These are phyloP conservation scores for Xenosphaeropsis pyriputrescens DNA, from an alignment of 2,329 filamentous ascomycete species.

Conservation along the genomic window DNA sequence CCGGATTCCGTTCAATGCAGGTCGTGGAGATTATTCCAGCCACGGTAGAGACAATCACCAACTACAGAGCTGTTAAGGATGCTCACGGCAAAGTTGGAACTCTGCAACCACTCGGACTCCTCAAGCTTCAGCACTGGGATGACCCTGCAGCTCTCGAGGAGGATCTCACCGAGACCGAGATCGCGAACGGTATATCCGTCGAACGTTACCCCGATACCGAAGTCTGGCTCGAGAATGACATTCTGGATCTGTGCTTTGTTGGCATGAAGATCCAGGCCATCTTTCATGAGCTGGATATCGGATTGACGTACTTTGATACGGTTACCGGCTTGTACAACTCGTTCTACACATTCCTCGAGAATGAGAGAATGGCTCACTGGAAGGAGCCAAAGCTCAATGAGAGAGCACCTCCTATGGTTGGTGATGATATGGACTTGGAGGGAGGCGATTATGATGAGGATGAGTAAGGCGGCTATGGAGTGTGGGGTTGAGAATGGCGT, in stretches of 20 bases:
- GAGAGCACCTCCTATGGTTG: conserved; percentile 8
- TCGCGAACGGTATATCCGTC: conserved; percentile 10
- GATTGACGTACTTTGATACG: conserved; percentile 48
- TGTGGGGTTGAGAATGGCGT: too few species aligned
- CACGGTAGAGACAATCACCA: conserved; percentile 22
- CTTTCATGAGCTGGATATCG: conserved; percentile 41
- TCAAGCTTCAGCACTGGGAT: conserved; percentile 27
- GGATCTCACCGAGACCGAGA: conserved; percentile 12
- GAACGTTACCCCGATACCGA: conserved; percentile 17
- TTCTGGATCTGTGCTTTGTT: conserved; percentile 38
- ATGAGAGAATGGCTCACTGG: conserved; percentile 54
- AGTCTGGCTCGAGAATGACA: conserved; percentile 54
- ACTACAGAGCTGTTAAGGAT: conserved; percentile 27
- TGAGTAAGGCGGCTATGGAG: too few species aligned
- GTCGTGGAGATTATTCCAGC: conserved; percentile 36
- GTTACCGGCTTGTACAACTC: conserved; percentile 38
- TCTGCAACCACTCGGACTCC: conserved; percentile 27
- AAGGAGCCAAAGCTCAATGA: conserved; percentile 30
- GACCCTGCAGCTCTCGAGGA: conserved; percentile 15
- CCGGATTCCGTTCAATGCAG: conserved; percentile 43
- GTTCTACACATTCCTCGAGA: conserved; percentile 51
- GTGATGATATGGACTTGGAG: neutral
- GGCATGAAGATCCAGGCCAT: conserved; percentile 48
- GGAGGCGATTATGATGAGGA: too few species aligned
- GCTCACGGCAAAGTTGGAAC: conserved; percentile 16